Percentiles rank a stretch among this genome's conserved stretches.
Evolutionary conservation across 352 stramenopile species (phyloP).

Genomic region (Pythium volutum): DNA sequence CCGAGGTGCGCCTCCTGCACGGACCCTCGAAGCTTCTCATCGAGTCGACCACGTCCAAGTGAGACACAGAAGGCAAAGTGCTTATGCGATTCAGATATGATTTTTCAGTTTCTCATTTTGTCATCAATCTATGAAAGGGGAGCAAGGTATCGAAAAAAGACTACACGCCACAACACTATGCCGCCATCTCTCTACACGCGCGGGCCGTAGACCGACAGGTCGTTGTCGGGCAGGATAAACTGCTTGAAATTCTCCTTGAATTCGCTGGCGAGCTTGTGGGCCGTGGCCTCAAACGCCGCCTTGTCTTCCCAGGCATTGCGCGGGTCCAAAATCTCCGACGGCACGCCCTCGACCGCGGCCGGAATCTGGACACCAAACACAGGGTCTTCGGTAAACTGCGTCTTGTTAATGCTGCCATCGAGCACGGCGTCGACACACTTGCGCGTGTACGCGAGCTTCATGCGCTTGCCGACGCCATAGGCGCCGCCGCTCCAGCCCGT

Average conservation of each 20-base stretch:
- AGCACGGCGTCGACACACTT: conserved; percentile 78
- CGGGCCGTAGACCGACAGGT: conserved; percentile 62
- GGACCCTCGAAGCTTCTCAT: conserved; percentile 29
- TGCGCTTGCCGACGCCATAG: conserved; percentile 95
- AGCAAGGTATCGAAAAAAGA: no score
- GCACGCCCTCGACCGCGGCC: conserved; percentile 56
- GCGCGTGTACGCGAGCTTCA: conserved; percentile 91
- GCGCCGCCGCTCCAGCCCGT: conserved; percentile 94
- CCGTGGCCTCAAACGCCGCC: conserved; percentile 69
- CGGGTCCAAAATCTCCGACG: conserved; percentile 71
- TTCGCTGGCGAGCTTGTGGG: conserved; percentile 66
- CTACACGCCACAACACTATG: no score
- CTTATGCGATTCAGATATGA: no score
- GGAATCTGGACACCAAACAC: conserved; percentile 76
- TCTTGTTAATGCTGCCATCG: conserved; percentile 61
- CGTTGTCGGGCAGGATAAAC: conserved; percentile 76
- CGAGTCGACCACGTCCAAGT: no score
- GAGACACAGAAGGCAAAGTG: no score
- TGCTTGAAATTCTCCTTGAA: conserved; percentile 87
- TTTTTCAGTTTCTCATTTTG: conserved; percentile 13
- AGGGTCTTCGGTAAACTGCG: conserved; percentile 64
- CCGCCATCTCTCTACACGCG: conserved; percentile 36
- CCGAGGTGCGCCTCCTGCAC: conserved; percentile 47
- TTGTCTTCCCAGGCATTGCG: conserved; percentile 80
- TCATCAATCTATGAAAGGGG: conserved; percentile 3